Evolutionary conservation across 2,329 filamentous ascomycete genomes (phyloP), one percentile per base, ranked within the genome.

Genomic region (Sclerotinia glacialis): DNA sequence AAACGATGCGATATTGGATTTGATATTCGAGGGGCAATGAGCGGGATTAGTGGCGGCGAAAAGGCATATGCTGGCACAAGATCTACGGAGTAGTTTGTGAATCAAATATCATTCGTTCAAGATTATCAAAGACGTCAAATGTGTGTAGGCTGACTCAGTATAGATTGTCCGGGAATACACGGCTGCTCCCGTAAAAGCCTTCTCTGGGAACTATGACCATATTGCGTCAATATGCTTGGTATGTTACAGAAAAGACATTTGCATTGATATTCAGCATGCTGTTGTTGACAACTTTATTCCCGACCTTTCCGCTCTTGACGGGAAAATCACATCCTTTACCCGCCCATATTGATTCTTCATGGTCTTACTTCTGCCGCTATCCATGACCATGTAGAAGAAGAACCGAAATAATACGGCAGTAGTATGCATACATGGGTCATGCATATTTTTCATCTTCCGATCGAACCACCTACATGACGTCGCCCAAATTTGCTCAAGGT

Each of bases 291-390:
- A 21, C 18, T 18, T 2, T 23, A 37, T 59, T 37, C 12, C 44
- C 56, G 56, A 60, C 31, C 14, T 23, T 60, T 49, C 56, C 56
- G 56, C 28, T 49, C 44, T 37, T 14, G 44, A 37, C 44, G 18
- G 40, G 40, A 46, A 59, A 12, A 28, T 16, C 23, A 12, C n/a
- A 2, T 31, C 26, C 11, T 46, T 59, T n/a, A n/a, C 28, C 42
- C 55, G 40, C 55, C 11, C 26, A 34, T 14, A 46, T 31, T n/a
- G 26, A 14, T 58, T 8, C 4, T 58, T 46, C 18, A 12, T 16
- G 5, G 40, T 46, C 42, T n/a, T 46, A 16, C 26, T 53, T 3
- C 21, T 54, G 3, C n/a, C 37, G 18, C 7, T 26, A 40, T 40
- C 11, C 37, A 40, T 40, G 37, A 12, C 28, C 28, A 53, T 12